These are phyloP conservation scores for Ogataea thermomethanolica DNA, from an alignment of 805 yeast genomes.

Conservation along the genomic window DNA sequence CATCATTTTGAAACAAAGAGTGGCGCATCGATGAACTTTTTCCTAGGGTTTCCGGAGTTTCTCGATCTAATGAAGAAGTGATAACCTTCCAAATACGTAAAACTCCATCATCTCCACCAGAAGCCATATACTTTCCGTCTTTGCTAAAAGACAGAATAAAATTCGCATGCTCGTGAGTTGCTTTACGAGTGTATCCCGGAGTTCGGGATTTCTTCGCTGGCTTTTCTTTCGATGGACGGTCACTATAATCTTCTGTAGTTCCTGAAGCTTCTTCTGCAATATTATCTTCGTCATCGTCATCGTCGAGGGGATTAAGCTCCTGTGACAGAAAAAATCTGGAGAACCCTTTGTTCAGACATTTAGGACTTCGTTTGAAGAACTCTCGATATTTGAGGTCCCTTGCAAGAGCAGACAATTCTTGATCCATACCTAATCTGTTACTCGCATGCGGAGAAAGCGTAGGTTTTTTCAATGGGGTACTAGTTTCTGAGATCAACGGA, in stretches of 20 bases:
- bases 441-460: background rate
- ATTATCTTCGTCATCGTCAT: slow-evolving; percentile 1
- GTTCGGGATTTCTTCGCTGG: slow-evolving; percentile 1
- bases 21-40: background rate
- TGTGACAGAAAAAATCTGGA: slow-evolving; percentile 62
- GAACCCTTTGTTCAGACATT: slow-evolving; percentile 43
- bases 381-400: slow-evolving; percentile 55
- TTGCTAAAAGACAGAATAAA: slow-evolving; percentile 69
- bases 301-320: slow-evolving; percentile 41
- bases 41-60: slow-evolving; percentile 2
- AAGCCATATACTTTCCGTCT: slow-evolving; percentile 81
- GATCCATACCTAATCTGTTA: slow-evolving; percentile 19
- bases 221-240: slow-evolving; percentile 5
- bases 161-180: slow-evolving; percentile 44
- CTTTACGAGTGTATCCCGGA: slow-evolving; percentile 2
- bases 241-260: slow-evolving; percentile 8
- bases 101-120: slow-evolving; percentile 73
- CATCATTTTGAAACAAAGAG: slow-evolving; percentile 2
- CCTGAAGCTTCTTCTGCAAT: slow-evolving; percentile 3
- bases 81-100: slow-evolving; percentile 79
- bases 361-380: slow-evolving; percentile 42
- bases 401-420: slow-evolving; percentile 40
- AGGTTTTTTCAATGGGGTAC: slow-evolving; percentile 1
- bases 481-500: slow-evolving; percentile 2
- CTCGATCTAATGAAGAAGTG: slow-evolving; percentile 64